Base-by-base conservation (phyloP, 2,329 filamentous ascomycete species). In the Alternaria gansuensis region DNA sequence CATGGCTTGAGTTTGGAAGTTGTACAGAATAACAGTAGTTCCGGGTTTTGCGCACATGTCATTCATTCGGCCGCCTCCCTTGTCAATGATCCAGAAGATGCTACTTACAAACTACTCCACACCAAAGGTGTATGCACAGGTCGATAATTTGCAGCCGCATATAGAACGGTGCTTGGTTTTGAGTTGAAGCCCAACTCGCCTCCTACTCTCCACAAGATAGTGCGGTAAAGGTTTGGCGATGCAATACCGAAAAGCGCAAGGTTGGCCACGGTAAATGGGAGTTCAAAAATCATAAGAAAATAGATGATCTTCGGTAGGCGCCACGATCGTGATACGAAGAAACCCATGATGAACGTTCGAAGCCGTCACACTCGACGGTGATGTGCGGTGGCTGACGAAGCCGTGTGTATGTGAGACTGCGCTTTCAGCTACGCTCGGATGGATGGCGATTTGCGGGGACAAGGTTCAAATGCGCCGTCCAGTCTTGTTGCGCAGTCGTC, bases 161-260 rank as follows among this genome's bases (percentile, higher is more conserved):
- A 93, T 33, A 92, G 77, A 17, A 91, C 81, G 69, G 88, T 85
- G 60, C 80, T 83, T 13, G 91, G 90, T 67, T 87, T 87, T 61
- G 89, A 92, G 78, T 93, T 93, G 82, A 90, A 90, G 60, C 86
- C 85, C 73, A 90, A 82, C 53, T 88, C 83, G 59, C 82, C 87
- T 63, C 91, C 91, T 68, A 92, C 87, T 71, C 84, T 81, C 91
- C 91, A 94, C 69, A 93, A 80, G 65, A 84, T 85, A 8, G 87
- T 88, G 45, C 90, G 86, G 76, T 89, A 93, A 53, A 88, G 82
- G 74, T 93, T 85, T 14, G 90, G 90, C 66, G 90, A 87, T 33
- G 90, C 85, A 69, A 93, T 87, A 66, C 87, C 90, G 73, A 90
- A 91, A 51, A 93, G 82, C 36, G 90, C 84, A 63, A 94, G 83